A percentile compares a stretch with the other conserved stretches of the same genome.
phyloP scores from a whole-genome alignment of 805 yeast genomes.

The Pichia gijzeniarum region DNA sequence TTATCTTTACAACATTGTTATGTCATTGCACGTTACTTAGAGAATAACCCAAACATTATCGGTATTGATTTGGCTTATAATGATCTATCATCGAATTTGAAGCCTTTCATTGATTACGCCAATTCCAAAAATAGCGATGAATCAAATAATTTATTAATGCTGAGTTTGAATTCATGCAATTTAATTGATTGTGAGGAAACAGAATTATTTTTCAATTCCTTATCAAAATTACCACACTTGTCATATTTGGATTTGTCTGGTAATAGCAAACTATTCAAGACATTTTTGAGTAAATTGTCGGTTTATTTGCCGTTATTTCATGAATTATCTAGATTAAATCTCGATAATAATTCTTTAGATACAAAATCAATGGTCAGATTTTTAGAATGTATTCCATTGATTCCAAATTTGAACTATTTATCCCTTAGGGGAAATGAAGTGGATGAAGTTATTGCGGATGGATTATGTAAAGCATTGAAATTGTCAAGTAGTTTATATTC shows the following conservation, averaged over 20 bases:
- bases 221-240: slow-evolving; percentile 51
- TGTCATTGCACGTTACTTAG: slow-evolving; percentile 54
- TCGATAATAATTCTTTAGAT: slow-evolving; percentile 61
- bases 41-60: slow-evolving; percentile 36
- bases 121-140: slow-evolving; percentile 7
- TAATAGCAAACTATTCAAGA: slow-evolving; percentile 61
- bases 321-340: slow-evolving; percentile 55
- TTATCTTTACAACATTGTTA: slow-evolving; percentile 53
- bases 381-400: slow-evolving; percentile 63
- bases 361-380: slow-evolving; percentile 51
- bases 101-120: slow-evolving; percentile 33
- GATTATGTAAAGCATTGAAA: slow-evolving; percentile 65
- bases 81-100: slow-evolving; percentile 42
- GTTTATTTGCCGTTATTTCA: slow-evolving; percentile 64
- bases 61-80: slow-evolving; percentile 87
- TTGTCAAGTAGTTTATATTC: slow-evolving; percentile 58
- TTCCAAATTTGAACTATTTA: slow-evolving; percentile 59
- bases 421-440: slow-evolving; percentile 61
- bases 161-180: slow-evolving; percentile 63
- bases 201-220: slow-evolving; percentile 40
- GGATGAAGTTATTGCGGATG: slow-evolving; percentile 53
- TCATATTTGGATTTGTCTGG: slow-evolving; percentile 72
- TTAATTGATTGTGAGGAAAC: slow-evolving; percentile 47
- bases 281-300: slow-evolving; percentile 48
- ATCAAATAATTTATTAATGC: slow-evolving; percentile 32